Base-by-base conservation (phyloP, 2,329 filamentous ascomycete species). In the Chrysosphaeria jannelii region DNA sequence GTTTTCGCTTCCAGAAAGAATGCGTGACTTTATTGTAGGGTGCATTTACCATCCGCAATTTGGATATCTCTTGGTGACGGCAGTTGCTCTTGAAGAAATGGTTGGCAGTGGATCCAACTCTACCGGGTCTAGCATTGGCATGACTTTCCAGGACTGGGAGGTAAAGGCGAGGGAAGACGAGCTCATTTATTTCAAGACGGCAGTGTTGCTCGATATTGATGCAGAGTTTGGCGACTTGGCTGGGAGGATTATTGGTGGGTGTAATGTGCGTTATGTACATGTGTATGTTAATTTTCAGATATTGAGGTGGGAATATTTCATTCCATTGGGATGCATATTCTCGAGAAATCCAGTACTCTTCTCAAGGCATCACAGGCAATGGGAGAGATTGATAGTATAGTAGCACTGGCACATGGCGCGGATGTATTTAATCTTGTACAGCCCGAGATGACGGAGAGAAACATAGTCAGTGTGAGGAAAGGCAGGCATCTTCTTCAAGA, bases 21-120 rank as follows among this genome's bases (percentile, higher is more conserved):
- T 51, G 10, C 40, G 40, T 13, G 38, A 43, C 14, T 50, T 57
- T 28, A 44, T 67, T 9, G 49, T 54, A 16, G 79, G 79, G 25
- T 88, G 88, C 30, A 69, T 85, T 10, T 90, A 85, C 39, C 70
- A 89, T 30, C 81, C 79, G 1, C 78, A 90, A 35, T 59, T 91
- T 18, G 85, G 85, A 0, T 97, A 91, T 37, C 56, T 91, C 18
- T 71, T 78, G 3, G 64, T 69, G 0, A 64, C 89, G 10, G 55
- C 56, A 2, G 41, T 66, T 4, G 58, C 76, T 32, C 45, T 51
- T 4, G 20, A 15, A 9, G 6, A 16, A 5, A 15, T 13, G 7
- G 5, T 20, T 6, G 9, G 10, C 13, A 10, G 9, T 39, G 48
- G 2, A 62, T 55, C 2, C 60, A 61, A 0, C 7, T 13, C 9